Evolutionary conservation across 2,329 filamentous ascomycete genomes (phyloP).

Genomic region (Pseudogymnoascus sp.): DNA sequence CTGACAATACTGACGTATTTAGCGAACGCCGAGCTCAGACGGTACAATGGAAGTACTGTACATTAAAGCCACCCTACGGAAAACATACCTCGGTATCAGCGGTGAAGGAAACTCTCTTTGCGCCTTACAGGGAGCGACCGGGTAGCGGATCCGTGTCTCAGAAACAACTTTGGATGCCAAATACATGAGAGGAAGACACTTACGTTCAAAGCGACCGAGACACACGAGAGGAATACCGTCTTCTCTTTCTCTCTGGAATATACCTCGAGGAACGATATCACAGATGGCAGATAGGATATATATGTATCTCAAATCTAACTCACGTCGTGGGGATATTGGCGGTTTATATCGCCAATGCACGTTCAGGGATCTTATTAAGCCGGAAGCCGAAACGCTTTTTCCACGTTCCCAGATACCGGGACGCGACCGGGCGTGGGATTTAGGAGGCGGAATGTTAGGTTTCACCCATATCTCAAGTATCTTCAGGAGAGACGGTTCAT

Average conservation of each 20-base stretch:
- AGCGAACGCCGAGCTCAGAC: not conserved
- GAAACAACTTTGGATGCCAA: not conserved
- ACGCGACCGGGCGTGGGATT: not conserved
- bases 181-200: not conserved
- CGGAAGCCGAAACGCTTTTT: not conserved
- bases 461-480: not conserved
- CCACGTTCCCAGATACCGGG: slow-evolving; percentile 1
- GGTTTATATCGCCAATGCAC: not conserved
- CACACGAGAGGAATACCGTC: not conserved
- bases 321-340: not conserved
- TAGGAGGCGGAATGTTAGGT: not conserved
- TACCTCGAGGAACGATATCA: not conserved
- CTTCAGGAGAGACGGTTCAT: not conserved
- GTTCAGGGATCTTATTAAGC: not conserved
- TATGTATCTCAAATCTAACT: not conserved
- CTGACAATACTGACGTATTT: not conserved
- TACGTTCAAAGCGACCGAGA: not conserved
- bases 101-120: not conserved
- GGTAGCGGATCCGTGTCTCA: not conserved
- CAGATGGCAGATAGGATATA: not conserved
- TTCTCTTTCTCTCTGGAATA: not conserved
- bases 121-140: not conserved
- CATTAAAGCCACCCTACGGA: not conserved
- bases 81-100: not conserved
- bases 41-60: not conserved